Evolutionary conservation across 1,284 basidiomycete species (phyloP).

Genomic region (Rugosomyces carneus): DNA sequence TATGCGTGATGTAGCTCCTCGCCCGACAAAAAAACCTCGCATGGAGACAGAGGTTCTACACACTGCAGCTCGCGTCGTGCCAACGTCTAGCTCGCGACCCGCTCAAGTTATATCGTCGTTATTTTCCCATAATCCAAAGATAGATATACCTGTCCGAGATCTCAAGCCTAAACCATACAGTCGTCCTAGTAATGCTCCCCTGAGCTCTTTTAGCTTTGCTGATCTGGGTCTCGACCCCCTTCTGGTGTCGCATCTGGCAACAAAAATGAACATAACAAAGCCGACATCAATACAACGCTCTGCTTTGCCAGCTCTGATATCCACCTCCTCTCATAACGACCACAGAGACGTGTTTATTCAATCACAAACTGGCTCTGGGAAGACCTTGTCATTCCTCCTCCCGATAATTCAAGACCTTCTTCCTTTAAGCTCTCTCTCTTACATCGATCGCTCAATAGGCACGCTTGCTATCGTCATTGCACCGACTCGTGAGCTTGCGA

Average conservation of each 20-base stretch:
- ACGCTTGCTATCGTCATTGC: constrained; percentile 94
- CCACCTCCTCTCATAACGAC: constrained; percentile 30
- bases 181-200: constrained; percentile 80
- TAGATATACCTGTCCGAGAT: constrained; percentile 37
- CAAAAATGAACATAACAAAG: constrained; percentile 78
- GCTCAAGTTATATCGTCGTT: constrained; percentile 86
- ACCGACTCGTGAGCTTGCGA: constrained; percentile 91
- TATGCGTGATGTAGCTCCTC: constrained; percentile 18
- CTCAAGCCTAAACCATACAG: constrained; percentile 23
- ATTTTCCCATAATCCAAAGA: constrained; percentile 78
- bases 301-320: constrained; percentile 71
- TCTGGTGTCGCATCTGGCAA: constrained; percentile 72
- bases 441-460: constrained; percentile 85
- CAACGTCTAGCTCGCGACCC: constrained; percentile 28
- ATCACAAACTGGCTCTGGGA: constrained; percentile 97
- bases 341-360: constrained; percentile 89
- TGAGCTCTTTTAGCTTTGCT: constrained; percentile 70
- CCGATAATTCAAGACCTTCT: constrained; percentile 95
- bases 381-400: constrained; percentile 91
- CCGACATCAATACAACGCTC: constrained; percentile 92
- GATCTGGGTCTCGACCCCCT: constrained; percentile 80
- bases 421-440: constrained; percentile 80
- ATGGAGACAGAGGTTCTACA: constrained; percentile 33
- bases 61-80: constrained; percentile 16
- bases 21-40: constrained; percentile 46